phyloP scores from a whole-genome alignment of 345 rosid species.

The Mallotus nudiflorus region DNA sequence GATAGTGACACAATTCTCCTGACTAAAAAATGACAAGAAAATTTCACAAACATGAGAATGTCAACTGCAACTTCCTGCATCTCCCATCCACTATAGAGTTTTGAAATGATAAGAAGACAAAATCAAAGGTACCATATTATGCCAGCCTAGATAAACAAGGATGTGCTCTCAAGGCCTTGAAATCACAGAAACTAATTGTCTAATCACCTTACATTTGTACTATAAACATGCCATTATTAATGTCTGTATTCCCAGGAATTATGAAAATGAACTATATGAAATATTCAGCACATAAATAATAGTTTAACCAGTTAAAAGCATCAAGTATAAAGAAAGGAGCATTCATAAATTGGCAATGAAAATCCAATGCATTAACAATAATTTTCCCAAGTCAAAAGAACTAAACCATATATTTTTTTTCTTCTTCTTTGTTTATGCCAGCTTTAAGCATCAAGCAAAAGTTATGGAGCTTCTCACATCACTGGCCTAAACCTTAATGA shows the following conservation, averaged over 20 bases:
- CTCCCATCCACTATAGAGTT: background rate
- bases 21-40: conserved; percentile 1
- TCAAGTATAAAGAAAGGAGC: too few relatives aligned
- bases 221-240: background rate
- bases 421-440: background rate
- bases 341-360: background rate
- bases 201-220: background rate
- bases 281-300: too few relatives aligned
- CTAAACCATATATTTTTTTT: background rate
- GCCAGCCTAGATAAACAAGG: background rate
- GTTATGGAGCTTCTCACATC: background rate
- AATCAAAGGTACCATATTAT: background rate
- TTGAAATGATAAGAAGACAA: background rate
- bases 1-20: background rate
- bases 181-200: background rate
- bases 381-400: background rate
- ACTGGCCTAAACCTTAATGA: background rate
- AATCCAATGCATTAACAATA: background rate
- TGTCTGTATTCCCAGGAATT: background rate
- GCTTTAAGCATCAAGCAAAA: conserved; percentile 5
- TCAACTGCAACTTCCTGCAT: background rate
- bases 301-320: too few relatives aligned
- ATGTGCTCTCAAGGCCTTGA: background rate
- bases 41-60: background rate
- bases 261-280: background rate